Percentiles rank a stretch among this genome's conserved stretches.
Conservation (phyloP, 140 eudicot species). For the Anethum foeniculum region DNA sequence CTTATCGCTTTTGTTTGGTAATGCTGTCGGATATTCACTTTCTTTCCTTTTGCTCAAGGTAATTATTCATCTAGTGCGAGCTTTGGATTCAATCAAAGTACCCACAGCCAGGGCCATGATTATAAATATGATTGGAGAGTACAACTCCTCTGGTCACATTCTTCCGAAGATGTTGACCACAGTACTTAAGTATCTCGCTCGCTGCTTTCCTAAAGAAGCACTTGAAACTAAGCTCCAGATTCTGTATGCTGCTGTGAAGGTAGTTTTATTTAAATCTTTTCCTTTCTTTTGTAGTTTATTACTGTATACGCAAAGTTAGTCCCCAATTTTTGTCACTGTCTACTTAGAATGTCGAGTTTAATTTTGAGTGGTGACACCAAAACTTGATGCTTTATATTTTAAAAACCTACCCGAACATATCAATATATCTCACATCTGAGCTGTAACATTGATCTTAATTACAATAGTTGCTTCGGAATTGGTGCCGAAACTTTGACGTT, state of each 20-base stretch:
- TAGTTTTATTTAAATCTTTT: conserved; percentile 19
- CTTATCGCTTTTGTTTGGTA: background rate
- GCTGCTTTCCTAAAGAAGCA: conserved; percentile 58
- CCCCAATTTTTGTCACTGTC: background rate
- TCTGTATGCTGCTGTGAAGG: conserved; percentile 79
- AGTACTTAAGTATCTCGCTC: conserved; percentile 65
- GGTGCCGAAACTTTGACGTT: background rate
- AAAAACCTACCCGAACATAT: background rate
- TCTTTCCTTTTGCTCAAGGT: conserved; percentile 38
- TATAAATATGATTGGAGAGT: conserved; percentile 83
- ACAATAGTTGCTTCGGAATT: background rate
- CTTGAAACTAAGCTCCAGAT: conserved; percentile 88
- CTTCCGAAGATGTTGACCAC: conserved; percentile 60
- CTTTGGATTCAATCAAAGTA: conserved; percentile 64
- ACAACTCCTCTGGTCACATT: conserved; percentile 49
- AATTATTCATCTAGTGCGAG: conserved; percentile 58
- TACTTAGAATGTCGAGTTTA: background rate
- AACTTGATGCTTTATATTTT: background rate
- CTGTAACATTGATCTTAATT: background rate
- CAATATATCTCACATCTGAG: background rate
- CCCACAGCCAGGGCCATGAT: conserved; percentile 81
- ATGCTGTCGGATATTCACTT: conserved; percentile 5
- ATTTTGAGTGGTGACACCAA: background rate
- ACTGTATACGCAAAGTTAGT: background rate
- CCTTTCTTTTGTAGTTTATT: background rate